Evolutionary conservation across 192 early-diverging fungal species (phyloP).

Genomic region (Mycoemilia scoparia): DNA sequence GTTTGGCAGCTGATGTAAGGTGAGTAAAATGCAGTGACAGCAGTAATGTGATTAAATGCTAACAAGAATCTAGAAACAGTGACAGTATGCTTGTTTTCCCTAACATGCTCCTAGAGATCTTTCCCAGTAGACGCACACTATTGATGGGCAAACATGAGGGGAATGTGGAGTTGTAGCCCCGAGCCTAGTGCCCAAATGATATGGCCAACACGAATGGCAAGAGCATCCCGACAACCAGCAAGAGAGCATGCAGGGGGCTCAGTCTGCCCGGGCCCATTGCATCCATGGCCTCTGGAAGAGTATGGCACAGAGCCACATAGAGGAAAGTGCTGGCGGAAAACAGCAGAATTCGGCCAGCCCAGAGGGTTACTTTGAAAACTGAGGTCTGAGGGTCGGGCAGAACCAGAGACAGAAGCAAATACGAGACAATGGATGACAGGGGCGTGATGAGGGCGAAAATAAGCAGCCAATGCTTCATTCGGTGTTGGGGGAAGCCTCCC

Average conservation of each 20-base stretch:
- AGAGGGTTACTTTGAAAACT: slow-evolving; percentile 56
- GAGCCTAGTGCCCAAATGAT: too few relatives aligned
- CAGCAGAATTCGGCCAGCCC: slow-evolving; percentile 44
- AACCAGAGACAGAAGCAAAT: slow-evolving; percentile 9
- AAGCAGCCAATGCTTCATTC: slow-evolving; percentile 54
- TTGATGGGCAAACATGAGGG: too few relatives aligned
- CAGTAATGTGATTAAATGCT: too few relatives aligned
- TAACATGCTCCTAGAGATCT: too few relatives aligned
- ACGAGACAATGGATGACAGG: slow-evolving; percentile 48
- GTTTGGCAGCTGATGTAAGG: too few relatives aligned
- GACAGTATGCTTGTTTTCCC: too few relatives aligned
- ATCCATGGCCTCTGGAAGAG: slow-evolving; percentile 43
- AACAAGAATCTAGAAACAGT: too few relatives aligned
- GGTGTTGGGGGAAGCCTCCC: slow-evolving; percentile 42
- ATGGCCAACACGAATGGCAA: too few relatives aligned
- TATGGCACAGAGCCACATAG: slow-evolving; percentile 82
- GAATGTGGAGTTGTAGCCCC: too few relatives aligned
- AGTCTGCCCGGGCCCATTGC: slow-evolving; percentile 13
- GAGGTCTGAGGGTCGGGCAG: not conserved
- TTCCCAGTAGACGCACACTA: too few relatives aligned
- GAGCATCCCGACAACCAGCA: slow-evolving; percentile 32
- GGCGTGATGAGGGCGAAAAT: slow-evolving; percentile 76
- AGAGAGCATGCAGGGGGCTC: slow-evolving; percentile 19
- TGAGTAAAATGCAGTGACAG: too few relatives aligned
- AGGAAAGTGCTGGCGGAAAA: slow-evolving; percentile 84